A percentile compares a stretch with the other conserved stretches of the same genome.
phyloP scores from a whole-genome alignment of 2,329 filamentous ascomycete species.

The Furcasterigmium furcatum region DNA sequence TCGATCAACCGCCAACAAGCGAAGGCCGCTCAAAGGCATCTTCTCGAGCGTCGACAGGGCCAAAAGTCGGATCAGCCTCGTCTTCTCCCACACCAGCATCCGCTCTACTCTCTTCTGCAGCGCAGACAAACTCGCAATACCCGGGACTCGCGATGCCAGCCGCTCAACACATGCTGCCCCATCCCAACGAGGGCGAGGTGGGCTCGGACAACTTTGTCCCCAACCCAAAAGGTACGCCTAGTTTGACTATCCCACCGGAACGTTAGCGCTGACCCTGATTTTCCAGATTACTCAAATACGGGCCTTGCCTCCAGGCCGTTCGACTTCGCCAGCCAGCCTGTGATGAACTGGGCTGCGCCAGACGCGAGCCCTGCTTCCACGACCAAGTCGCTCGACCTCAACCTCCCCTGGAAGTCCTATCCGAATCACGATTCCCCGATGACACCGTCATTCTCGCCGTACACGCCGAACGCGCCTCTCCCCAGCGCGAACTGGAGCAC shows the following conservation, averaged over 20 bases:
- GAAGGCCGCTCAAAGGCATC: conserved; percentile 40
- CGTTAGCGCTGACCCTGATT: not conserved
- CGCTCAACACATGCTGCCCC: conserved; percentile 41
- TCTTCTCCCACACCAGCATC: conserved; percentile 43
- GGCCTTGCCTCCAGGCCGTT: conserved; percentile 19
- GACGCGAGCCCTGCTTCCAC: conserved; percentile 32
- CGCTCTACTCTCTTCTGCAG: not conserved
- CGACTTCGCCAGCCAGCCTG: conserved; percentile 33
- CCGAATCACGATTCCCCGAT: conserved; percentile 44
- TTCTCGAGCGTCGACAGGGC: conserved; percentile 32
- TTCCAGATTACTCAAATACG: not conserved
- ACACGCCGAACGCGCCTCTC: conserved; percentile 35
- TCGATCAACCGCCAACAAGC: conserved; percentile 66
- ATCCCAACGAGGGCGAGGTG: conserved; percentile 32
- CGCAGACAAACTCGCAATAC: conserved; percentile 34
- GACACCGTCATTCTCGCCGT: conserved; percentile 47
- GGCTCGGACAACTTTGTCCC: conserved; percentile 30
- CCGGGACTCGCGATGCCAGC: conserved; percentile 39
- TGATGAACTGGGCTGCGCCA: conserved; percentile 41
- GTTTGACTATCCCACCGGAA: conserved; percentile 14
- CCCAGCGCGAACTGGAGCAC: conserved; percentile 37
- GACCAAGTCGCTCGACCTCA: conserved; percentile 40
- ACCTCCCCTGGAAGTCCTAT: conserved; percentile 45
- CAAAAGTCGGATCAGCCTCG: conserved; percentile 39
- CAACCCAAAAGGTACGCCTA: conserved; percentile 40